Evolutionary conservation across 352 stramenopile species (phyloP).

Genomic region (Phytopythium oedochilum): DNA sequence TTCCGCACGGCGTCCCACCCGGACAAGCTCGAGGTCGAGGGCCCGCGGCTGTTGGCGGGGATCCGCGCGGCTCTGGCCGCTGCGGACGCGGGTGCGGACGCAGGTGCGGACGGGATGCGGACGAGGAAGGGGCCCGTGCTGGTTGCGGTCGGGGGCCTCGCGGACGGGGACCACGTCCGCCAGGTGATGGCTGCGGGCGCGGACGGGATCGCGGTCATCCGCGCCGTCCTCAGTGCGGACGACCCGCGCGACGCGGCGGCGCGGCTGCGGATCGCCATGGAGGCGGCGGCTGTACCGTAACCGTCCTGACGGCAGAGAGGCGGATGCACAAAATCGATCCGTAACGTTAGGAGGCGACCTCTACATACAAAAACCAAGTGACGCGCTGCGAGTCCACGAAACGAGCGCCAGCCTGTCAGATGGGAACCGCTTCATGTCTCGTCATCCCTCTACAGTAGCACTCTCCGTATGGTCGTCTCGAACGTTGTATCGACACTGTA

Average conservation of each 20-base stretch:
- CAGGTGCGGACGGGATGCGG: not conserved
- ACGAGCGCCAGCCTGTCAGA: not conserved
- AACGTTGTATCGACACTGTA: too few relatives aligned
- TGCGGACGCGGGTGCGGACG: not conserved
- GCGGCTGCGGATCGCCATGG: constrained; percentile 5
- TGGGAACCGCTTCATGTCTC: not conserved
- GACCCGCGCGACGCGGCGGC: constrained; percentile 12
- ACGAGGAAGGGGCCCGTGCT: constrained; percentile 8
- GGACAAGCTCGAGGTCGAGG: constrained; percentile 39
- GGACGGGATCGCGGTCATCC: constrained; percentile 38
- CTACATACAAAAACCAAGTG: not conserved
- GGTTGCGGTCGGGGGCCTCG: constrained; percentile 42
- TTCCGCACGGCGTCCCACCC: constrained; percentile 44
- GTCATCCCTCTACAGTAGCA: not conserved
- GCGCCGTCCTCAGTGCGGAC: constrained; percentile 22
- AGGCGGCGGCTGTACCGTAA: constrained; percentile 2
- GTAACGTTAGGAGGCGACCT: too few relatives aligned
- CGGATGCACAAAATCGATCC: not conserved
- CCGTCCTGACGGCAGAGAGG: too few relatives aligned
- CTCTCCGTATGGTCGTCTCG: too few relatives aligned
- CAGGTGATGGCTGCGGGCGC: constrained; percentile 26
- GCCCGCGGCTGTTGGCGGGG: constrained; percentile 19
- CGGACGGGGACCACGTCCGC: constrained; percentile 13
- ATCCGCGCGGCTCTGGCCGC: constrained; percentile 9
- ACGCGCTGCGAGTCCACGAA: not conserved